phyloP scores from a whole-genome alignment of 2,329 filamentous ascomycete genomes.

The Zymoseptoria passerinii region DNA sequence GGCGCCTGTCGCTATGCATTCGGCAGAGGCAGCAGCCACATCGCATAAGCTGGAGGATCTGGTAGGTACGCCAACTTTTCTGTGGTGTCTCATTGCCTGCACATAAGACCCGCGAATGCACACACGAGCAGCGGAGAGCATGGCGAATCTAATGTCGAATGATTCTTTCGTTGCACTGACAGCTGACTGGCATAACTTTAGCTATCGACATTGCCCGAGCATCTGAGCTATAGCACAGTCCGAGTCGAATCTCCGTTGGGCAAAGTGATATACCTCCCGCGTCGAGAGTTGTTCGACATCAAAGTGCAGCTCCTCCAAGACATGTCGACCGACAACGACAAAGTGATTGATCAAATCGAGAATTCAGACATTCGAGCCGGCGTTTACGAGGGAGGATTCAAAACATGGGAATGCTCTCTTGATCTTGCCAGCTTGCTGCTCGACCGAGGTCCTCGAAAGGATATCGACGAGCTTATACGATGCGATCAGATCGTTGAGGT shows the following conservation, averaged over 20 bases:
- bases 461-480: constrained; percentile 2
- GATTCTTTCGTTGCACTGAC: constrained; percentile 3
- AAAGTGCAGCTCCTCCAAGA: constrained; percentile 73
- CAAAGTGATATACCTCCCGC: constrained; percentile 50
- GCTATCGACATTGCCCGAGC: constrained; percentile 57
- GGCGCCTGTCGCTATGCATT: background rate
- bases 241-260: constrained; percentile 53
- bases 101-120: background rate
- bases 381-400: constrained; percentile 80
- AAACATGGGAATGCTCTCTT: constrained; percentile 81
- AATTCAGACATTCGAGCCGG: constrained; percentile 70
- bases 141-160: background rate
- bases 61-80: constrained; percentile 34
- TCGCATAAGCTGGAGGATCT: constrained; percentile 38
- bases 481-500: constrained; percentile 36
- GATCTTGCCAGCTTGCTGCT: constrained; percentile 62
- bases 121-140: background rate
- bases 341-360: constrained; percentile 53
- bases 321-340: constrained; percentile 36
- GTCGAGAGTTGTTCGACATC: constrained; percentile 74
- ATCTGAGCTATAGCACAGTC: constrained; percentile 61
- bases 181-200: constrained; percentile 22
- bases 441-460: constrained; percentile 35
- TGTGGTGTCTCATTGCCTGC: background rate
- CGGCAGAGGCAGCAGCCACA: constrained; percentile 14